Conservation (phyloP, 495 filamentous ascomycete species). For the Hamigera avellanea region DNA sequence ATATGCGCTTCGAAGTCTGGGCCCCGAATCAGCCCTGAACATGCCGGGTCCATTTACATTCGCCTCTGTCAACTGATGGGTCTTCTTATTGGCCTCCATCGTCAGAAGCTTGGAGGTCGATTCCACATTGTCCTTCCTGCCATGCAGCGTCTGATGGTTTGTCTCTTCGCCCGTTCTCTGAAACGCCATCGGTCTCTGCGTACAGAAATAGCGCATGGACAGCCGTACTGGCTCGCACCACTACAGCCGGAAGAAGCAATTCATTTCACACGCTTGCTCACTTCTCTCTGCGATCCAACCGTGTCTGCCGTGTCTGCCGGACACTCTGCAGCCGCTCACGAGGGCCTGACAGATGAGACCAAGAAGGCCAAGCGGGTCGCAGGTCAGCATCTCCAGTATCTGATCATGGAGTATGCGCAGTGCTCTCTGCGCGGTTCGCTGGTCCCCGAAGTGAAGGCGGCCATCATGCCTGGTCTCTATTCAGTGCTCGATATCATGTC, state of each 20-base stretch:
- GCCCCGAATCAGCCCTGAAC: conserved; percentile 22
- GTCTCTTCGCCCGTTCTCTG: conserved; percentile 46
- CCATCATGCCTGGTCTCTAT: conserved; percentile 60
- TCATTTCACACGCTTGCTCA: conserved; percentile 59
- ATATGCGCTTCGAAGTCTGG: conserved; percentile 35
- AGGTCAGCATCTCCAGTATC: conserved; percentile 59
- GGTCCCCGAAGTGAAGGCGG: conserved; percentile 50
- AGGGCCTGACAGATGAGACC: conserved; percentile 58
- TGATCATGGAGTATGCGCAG: conserved; percentile 61
- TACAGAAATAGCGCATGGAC: conserved; percentile 9
- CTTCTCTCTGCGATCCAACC: conserved; percentile 67
- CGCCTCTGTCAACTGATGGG: conserved; percentile 49
- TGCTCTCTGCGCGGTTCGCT: conserved; percentile 47
- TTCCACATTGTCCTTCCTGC: conserved; percentile 57
- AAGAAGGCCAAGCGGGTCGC: conserved; percentile 66
- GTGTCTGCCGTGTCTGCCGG: conserved; percentile 53
- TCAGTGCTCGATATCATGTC: conserved; percentile 59
- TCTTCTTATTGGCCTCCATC: conserved; percentile 44
- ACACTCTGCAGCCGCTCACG: conserved; percentile 20
- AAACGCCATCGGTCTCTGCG: conserved; percentile 31
- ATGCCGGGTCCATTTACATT: conserved; percentile 44
- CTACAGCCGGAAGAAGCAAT: conserved; percentile 41
- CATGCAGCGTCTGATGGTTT: conserved; percentile 51
- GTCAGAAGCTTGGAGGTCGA: conserved; percentile 55
- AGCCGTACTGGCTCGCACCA: conserved; percentile 36